phyloP scores from a whole-genome alignment of 352 stramenopile genomes.

The Peronospora belbahrii region DNA sequence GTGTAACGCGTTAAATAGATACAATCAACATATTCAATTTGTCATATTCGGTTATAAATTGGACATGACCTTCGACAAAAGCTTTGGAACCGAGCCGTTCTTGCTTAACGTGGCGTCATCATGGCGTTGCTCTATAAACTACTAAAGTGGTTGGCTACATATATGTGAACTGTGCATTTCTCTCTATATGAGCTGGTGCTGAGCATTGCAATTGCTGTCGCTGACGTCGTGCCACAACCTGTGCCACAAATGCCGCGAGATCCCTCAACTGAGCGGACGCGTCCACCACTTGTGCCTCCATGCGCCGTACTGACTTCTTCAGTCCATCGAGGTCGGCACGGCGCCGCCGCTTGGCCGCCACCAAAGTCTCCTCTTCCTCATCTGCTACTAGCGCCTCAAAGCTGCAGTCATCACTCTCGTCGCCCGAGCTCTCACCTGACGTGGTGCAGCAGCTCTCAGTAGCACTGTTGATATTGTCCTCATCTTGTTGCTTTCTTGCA shows the following conservation, averaged over 20 bases:
- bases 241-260: constrained; percentile 35
- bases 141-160: not conserved
- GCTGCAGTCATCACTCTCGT: constrained; percentile 17
- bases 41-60: constrained; percentile 15
- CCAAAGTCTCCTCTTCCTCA: constrained; percentile 8
- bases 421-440: constrained; percentile 27
- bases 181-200: constrained; percentile 7
- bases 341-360: constrained; percentile 27
- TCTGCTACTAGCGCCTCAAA: constrained; percentile 3
- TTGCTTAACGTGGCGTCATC: constrained; percentile 3
- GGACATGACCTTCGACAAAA: constrained; percentile 8
- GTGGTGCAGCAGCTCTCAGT: constrained; percentile 19
- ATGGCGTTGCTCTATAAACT: constrained; percentile 17
- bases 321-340: constrained; percentile 22
- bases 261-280: constrained; percentile 39
- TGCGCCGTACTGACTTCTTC: constrained; percentile 29
- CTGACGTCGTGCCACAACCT: constrained; percentile 32
- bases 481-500: not conserved
- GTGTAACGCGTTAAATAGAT: too few relatives aligned
- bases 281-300: constrained; percentile 39
- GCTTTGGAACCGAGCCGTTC: not conserved
- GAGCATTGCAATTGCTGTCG: constrained; percentile 4
- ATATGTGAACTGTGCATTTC: constrained; percentile 1
- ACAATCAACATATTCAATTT: not conserved
- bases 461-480: not conserved